A percentile compares a stretch with the other conserved stretches of the same genome.
Evolutionary conservation across 1,139 yeast genomes (phyloP).

Genomic region (Pichia kudriavzevii): DNA sequence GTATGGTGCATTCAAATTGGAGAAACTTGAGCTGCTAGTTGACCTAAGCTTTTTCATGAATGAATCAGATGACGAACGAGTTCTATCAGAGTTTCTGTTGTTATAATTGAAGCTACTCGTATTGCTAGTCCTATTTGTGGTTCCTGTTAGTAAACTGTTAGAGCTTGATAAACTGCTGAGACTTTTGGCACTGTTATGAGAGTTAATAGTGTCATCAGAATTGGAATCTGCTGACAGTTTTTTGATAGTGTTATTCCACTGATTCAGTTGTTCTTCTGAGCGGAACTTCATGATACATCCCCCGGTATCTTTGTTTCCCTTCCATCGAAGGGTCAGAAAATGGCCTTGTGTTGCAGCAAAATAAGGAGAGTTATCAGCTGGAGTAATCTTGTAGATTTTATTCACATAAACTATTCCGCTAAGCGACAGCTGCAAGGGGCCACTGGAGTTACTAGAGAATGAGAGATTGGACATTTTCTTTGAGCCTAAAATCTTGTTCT

Average conservation of each 20-base stretch:
- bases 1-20: slow-evolving; percentile 17
- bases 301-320: slow-evolving; percentile 70
- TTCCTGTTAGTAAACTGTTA: slow-evolving; percentile 11
- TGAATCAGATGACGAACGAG: slow-evolving; percentile 20
- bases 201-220: slow-evolving; percentile 6
- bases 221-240: slow-evolving; percentile 14
- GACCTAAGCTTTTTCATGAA: slow-evolving; percentile 22
- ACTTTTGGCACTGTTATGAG: slow-evolving; percentile 10
- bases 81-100: slow-evolving; percentile 10
- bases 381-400: slow-evolving; percentile 21
- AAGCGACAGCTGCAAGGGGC: slow-evolving; percentile 18
- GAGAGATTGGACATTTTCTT: slow-evolving; percentile 37
- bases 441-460: slow-evolving; percentile 11
- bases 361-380: slow-evolving; percentile 27
- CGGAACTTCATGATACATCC: slow-evolving; percentile 62
- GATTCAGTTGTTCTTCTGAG: slow-evolving; percentile 62
- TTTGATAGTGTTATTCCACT: slow-evolving; percentile 47
- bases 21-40: slow-evolving; percentile 24
- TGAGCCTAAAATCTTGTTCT: slow-evolving; percentile 28
- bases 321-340: slow-evolving; percentile 66
- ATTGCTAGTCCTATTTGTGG: slow-evolving; percentile 13
- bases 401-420: slow-evolving; percentile 27
- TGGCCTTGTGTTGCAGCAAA: slow-evolving; percentile 34
- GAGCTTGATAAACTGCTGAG: slow-evolving; percentile 11
- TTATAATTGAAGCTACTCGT: slow-evolving; percentile 7